phyloP scores from a whole-genome alignment of 2,329 filamentous ascomycete genomes.

The Trichoderma atrobrunneum region DNA sequence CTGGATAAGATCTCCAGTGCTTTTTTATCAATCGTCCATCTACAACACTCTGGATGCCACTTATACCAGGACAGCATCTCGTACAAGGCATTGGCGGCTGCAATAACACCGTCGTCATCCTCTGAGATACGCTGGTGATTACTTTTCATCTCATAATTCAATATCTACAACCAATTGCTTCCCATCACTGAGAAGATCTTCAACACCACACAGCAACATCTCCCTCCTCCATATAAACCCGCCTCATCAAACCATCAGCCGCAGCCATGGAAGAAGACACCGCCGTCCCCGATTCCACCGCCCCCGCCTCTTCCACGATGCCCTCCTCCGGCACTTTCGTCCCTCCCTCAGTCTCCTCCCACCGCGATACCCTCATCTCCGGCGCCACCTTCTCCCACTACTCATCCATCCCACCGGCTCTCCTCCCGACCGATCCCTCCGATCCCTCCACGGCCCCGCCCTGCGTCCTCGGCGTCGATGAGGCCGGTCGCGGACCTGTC shows the following conservation, averaged over 20 bases:
- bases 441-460: constrained; percentile 35
- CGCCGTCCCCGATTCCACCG: background rate
- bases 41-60: background rate
- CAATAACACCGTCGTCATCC: too few species aligned
- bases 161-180: background rate
- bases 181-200: background rate
- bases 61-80: background rate
- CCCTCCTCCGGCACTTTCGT: constrained; percentile 46
- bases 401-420: constrained; percentile 63
- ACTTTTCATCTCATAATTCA: background rate
- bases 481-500: constrained; percentile 92
- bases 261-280: constrained; percentile 4
- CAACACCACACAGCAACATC: background rate
- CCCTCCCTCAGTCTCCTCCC: constrained; percentile 71
- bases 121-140: too few species aligned
- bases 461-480: constrained; percentile 85
- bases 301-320: background rate
- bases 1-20: background rate
- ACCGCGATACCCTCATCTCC: constrained; percentile 52
- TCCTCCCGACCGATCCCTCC: constrained; percentile 45
- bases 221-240: background rate
- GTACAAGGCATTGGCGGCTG: background rate
- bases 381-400: constrained; percentile 71
- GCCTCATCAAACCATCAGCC: background rate
- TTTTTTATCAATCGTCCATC: background rate